Percentiles rank a stretch among this genome's conserved stretches.
phyloP scores from a whole-genome alignment of 2,329 filamentous ascomycete genomes.

The Phoma sp. region DNA sequence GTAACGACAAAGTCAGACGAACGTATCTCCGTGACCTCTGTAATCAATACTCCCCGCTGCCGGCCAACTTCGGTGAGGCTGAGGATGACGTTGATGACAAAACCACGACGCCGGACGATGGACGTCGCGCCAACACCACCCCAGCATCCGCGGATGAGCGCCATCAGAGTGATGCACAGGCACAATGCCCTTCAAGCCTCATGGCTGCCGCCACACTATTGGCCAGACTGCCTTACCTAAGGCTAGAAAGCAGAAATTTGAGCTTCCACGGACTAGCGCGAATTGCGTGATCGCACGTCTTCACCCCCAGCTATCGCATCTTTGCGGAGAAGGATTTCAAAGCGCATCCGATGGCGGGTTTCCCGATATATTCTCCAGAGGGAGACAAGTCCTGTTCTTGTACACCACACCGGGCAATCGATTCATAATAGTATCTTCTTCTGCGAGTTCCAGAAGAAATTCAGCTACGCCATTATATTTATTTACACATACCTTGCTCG shows the following conservation, averaged over 20 bases:
- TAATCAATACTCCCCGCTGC: slow-evolving; percentile 2
- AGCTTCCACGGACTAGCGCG: slow-evolving; percentile 33
- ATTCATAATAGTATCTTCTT: slow-evolving; percentile 31
- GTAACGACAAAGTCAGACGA: neutral
- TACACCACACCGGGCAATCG: slow-evolving; percentile 27
- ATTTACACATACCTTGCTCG: slow-evolving; percentile 19
- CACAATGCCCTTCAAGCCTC: slow-evolving; percentile 2
- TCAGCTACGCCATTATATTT: slow-evolving; percentile 13
- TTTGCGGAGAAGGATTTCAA: slow-evolving; percentile 40
- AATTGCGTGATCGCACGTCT: slow-evolving; percentile 46
- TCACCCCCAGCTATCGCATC: slow-evolving; percentile 34
- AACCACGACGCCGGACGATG: slow-evolving; percentile 8
- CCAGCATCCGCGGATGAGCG: slow-evolving; percentile 13
- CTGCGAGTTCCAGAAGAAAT: slow-evolving; percentile 20
- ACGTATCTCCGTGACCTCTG: slow-evolving; percentile 1
- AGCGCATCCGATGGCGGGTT: slow-evolving; percentile 36
- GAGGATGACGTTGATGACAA: slow-evolving; percentile 20
- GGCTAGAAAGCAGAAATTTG: slow-evolving; percentile 28
- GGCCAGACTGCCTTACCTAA: slow-evolving; percentile 29
- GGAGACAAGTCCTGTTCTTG: slow-evolving; percentile 19
- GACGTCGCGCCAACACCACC: slow-evolving; percentile 16
- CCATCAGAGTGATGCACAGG: slow-evolving; percentile 16
- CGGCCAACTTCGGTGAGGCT: slow-evolving; percentile 15
- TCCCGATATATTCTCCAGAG: slow-evolving; percentile 36
- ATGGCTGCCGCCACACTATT: slow-evolving; percentile 25